A percentile compares a stretch with the other conserved stretches of the same genome.
phyloP scores from a whole-genome alignment of 805 yeast genomes.

The Priceomyces carsonii region DNA sequence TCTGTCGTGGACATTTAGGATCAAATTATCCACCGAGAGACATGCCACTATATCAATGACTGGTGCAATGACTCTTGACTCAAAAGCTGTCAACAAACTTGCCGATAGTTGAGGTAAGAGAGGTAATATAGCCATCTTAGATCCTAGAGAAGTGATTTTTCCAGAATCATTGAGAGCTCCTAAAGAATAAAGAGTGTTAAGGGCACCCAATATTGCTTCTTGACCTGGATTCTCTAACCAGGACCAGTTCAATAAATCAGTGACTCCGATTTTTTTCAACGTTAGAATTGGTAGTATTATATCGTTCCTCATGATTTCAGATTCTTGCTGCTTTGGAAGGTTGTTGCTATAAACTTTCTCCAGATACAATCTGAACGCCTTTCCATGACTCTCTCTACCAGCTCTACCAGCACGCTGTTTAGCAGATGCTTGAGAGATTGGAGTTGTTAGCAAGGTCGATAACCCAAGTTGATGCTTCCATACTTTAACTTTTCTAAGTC shows the following conservation, averaged over 20 bases:
- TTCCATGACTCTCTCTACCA: conserved; percentile 94
- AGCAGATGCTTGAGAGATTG: conserved; percentile 93
- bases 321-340: conserved; percentile 80
- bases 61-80: conserved; percentile 55
- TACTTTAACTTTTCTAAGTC: conserved; percentile 88
- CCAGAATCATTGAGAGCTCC: conserved; percentile 81
- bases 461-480: conserved; percentile 93
- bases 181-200: conserved; percentile 73
- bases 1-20: conserved; percentile 62
- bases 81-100: conserved; percentile 72
- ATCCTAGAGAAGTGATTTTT: conserved; percentile 75
- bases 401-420: conserved; percentile 97
- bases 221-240: conserved; percentile 93
- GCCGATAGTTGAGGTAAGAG: conserved; percentile 90
- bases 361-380: conserved; percentile 79
- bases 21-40: conserved; percentile 85
- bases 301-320: conserved; percentile 87
- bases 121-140: conserved; percentile 84
- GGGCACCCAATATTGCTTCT: conserved; percentile 71
- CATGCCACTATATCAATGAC: conserved; percentile 92
- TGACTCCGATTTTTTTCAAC: conserved; percentile 78
- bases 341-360: conserved; percentile 62
- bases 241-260: conserved; percentile 81
- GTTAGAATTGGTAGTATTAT: conserved; percentile 82
- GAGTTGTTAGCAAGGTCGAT: conserved; percentile 88